Conservation (phyloP, 1,284 basidiomycete genomes). For the Ustilago tritici region DNA sequence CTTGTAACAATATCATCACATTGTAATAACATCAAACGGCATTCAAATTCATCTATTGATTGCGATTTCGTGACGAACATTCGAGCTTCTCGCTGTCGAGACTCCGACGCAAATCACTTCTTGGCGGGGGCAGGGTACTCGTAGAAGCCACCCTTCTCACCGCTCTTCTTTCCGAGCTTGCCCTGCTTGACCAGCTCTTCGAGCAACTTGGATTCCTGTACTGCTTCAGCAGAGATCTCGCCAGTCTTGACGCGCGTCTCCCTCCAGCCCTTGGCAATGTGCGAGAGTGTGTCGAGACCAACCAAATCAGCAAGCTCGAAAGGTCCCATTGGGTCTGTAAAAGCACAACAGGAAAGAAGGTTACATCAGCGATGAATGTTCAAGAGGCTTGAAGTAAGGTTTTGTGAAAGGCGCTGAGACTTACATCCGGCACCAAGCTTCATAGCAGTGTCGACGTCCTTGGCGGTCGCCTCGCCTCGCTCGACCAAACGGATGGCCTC, state of each 20-base stretch:
- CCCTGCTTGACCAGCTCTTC: conserved; percentile 73
- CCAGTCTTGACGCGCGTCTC: conserved; percentile 71
- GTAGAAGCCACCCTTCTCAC: conserved; percentile 72
- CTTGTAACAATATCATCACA: conserved; percentile 8
- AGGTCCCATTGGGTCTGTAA: conserved; percentile 71
- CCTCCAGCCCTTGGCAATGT: conserved; percentile 74
- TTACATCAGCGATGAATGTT: neutral
- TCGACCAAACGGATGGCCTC: conserved; percentile 75
- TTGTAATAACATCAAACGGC: neutral
- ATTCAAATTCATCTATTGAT: conserved; percentile 12
- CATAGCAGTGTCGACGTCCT: conserved; percentile 76
- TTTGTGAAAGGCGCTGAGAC: neutral
- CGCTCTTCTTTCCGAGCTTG: conserved; percentile 74
- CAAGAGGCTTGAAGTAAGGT: too few species aligned
- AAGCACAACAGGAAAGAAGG: conserved; percentile 3
- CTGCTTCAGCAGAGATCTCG: conserved; percentile 72
- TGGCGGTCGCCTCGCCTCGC: conserved; percentile 74
- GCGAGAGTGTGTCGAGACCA: conserved; percentile 71
- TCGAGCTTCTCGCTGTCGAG: neutral
- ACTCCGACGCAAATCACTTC: conserved; percentile 27
- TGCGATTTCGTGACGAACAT: neutral
- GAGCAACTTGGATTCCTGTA: conserved; percentile 71
- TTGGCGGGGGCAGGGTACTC: conserved; percentile 66
- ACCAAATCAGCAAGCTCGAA: conserved; percentile 75
- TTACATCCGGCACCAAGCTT: conserved; percentile 74